phyloP scores from a whole-genome alignment of 2,329 filamentous ascomycete genomes.

The Fusarium armeniacum region DNA sequence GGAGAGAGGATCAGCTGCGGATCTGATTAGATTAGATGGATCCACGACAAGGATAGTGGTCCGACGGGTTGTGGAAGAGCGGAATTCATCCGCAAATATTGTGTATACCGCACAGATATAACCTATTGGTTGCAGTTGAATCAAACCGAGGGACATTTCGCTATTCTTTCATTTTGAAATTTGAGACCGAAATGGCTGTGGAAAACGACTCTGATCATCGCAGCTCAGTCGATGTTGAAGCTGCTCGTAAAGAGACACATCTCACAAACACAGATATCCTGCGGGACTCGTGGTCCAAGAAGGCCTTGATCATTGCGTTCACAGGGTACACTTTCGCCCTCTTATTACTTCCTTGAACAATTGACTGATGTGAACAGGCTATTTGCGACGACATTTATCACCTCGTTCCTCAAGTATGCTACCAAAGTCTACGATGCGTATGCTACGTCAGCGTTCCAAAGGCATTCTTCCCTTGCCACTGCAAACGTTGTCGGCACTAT shows the following conservation, averaged over 20 bases:
- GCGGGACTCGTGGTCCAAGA: conserved; percentile 45
- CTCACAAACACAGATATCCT: conserved; percentile 43
- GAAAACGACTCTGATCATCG: conserved; percentile 25
- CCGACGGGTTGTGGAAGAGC: conserved; percentile 28
- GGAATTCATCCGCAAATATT: conserved; percentile 27
- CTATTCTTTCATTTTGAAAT: fast-evolving
- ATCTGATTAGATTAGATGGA: conserved; percentile 50
- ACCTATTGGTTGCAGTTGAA: neutral
- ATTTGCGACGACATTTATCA: conserved; percentile 52
- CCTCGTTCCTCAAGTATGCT: conserved; percentile 52
- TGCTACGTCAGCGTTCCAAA: conserved; percentile 57
- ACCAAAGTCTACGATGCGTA: conserved; percentile 53
- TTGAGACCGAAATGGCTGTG: conserved; percentile 11
- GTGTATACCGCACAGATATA: neutral
- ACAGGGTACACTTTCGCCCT: conserved; percentile 24
- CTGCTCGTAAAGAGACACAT: conserved; percentile 7
- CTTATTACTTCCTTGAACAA: fast-evolving
- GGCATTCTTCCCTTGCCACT: conserved; percentile 64
- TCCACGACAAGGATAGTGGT: conserved; percentile 5
- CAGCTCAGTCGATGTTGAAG: conserved; percentile 34
- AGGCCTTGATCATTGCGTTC: conserved; percentile 46
- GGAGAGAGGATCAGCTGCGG: neutral
- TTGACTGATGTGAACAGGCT: conserved; percentile 37
- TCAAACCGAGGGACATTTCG: fast-evolving
- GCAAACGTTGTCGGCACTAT: conserved; percentile 63